A percentile compares a stretch with the other conserved stretches of the same genome.
These are phyloP conservation scores for Backusella tarrabulga DNA, from an alignment of 192 early-diverging fungal species.

Conservation along the genomic window DNA sequence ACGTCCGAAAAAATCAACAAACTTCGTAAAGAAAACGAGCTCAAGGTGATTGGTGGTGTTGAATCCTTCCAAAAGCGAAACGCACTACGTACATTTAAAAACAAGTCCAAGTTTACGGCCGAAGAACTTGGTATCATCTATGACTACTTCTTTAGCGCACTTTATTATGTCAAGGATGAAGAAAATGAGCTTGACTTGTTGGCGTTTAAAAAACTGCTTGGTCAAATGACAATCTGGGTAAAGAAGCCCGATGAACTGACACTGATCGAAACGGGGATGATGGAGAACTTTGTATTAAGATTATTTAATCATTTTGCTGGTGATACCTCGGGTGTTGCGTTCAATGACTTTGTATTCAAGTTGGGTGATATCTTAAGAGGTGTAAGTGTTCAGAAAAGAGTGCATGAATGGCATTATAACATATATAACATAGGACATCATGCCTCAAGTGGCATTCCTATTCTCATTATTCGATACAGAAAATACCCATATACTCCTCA, in stretches of 20 bases:
- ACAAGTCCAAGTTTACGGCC: slow-evolving; percentile 65
- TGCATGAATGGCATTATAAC: background rate
- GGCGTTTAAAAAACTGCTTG: slow-evolving; percentile 62
- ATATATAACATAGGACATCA: slow-evolving; percentile 55
- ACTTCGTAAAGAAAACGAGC: slow-evolving; percentile 68
- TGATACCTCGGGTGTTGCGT: slow-evolving; percentile 35
- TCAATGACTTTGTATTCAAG: slow-evolving; percentile 74
- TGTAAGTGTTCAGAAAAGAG: slow-evolving; percentile 8
- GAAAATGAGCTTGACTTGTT: slow-evolving; percentile 44
- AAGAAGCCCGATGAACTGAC: background rate
- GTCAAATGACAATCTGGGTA: slow-evolving; percentile 52
- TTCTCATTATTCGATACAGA: slow-evolving; percentile 81
- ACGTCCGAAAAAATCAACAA: slow-evolving; percentile 64
- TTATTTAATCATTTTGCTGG: slow-evolving; percentile 20
- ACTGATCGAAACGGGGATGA: background rate
- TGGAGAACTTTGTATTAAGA: slow-evolving; percentile 18
- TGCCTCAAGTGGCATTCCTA: slow-evolving; percentile 75
- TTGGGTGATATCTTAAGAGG: slow-evolving; percentile 54
- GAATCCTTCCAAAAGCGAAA: slow-evolving; percentile 79
- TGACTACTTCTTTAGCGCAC: slow-evolving; percentile 72
- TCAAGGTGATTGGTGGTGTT: slow-evolving; percentile 77
- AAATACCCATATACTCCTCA: slow-evolving; percentile 58
- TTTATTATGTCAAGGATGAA: slow-evolving; percentile 45
- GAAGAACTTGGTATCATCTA: slow-evolving; percentile 76
- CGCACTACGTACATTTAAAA: slow-evolving; percentile 62